phyloP scores from a whole-genome alignment of 192 early-diverging fungal genomes.

The Kickxella alabastrina region DNA sequence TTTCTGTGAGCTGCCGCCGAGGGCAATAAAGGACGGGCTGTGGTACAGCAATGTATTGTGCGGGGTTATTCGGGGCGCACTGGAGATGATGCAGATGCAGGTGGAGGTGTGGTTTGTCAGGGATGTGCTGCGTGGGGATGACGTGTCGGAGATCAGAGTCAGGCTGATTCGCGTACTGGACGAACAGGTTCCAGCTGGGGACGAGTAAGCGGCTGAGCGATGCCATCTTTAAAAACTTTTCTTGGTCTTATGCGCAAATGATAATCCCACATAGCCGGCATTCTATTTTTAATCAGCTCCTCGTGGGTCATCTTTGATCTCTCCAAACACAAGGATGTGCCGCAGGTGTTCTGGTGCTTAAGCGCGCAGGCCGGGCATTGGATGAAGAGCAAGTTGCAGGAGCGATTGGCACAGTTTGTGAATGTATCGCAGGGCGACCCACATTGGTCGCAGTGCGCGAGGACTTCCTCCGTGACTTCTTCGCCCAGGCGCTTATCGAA shows the following conservation, averaged over 20 bases:
- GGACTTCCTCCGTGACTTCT: slow-evolving; percentile 57
- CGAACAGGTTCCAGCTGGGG: slow-evolving; percentile 91
- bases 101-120: slow-evolving; percentile 80
- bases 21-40: slow-evolving; percentile 66
- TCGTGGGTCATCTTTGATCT: slow-evolving; percentile 42
- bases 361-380: slow-evolving; percentile 58
- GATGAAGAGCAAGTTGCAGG: slow-evolving; percentile 70
- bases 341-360: slow-evolving; percentile 41
- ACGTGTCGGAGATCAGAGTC: slow-evolving; percentile 88
- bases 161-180: slow-evolving; percentile 83
- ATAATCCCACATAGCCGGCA: slow-evolving; percentile 40
- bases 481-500: slow-evolving; percentile 78
- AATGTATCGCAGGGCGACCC: slow-evolving; percentile 59
- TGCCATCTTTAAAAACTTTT: slow-evolving; percentile 32
- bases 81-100: slow-evolving; percentile 98
- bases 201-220: slow-evolving; percentile 60
- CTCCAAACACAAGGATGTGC: slow-evolving; percentile 26
- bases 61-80: slow-evolving; percentile 88
- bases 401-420: slow-evolving; percentile 68
- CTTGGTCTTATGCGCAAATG: slow-evolving; percentile 34
- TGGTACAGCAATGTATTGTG: slow-evolving; percentile 98
- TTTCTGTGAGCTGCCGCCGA: slow-evolving; percentile 94
- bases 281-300: slow-evolving; percentile 27
- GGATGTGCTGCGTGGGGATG: slow-evolving; percentile 81
- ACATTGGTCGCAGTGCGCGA: slow-evolving; percentile 68